Evolutionary conservation across 2,329 filamentous ascomycete genomes (phyloP).

Genomic region (Aspergillus tubingensis): DNA sequence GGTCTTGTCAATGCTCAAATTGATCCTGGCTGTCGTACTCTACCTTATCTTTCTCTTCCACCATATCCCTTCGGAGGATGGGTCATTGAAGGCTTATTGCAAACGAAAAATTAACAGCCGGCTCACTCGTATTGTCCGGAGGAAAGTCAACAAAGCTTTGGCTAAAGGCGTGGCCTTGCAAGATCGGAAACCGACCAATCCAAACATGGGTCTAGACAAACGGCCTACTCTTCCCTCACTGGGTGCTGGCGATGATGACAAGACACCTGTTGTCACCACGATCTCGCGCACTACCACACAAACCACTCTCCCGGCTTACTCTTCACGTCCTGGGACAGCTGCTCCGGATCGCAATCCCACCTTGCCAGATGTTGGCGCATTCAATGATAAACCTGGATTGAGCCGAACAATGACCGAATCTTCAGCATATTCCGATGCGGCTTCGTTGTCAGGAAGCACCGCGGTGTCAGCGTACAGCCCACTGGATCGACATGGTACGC

Average conservation of each 20-base stretch:
- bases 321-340: conserved; percentile 60
- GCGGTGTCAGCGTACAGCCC: conserved; percentile 38
- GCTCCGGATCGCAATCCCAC: conserved; percentile 37
- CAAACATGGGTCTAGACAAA: conserved; percentile 31
- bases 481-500: conserved; percentile 32
- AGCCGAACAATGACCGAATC: conserved; percentile 49
- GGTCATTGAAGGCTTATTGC: conserved; percentile 81
- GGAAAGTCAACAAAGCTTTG: conserved; percentile 85
- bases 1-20: conserved; percentile 73
- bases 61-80: conserved; percentile 81
- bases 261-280: conserved; percentile 29
- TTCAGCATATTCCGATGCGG: conserved; percentile 54
- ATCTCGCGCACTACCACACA: conserved; percentile 51
- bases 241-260: conserved; percentile 50
- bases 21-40: conserved; percentile 73
- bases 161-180: conserved; percentile 67
- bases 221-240: conserved; percentile 65
- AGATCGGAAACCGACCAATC: conserved; percentile 55
- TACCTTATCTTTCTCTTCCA: conserved; percentile 91
- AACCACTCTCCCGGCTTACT: conserved; percentile 66
- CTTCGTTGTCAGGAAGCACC: conserved; percentile 47
- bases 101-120: conserved; percentile 86
- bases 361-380: conserved; percentile 41
- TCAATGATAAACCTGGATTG: conserved; percentile 45
- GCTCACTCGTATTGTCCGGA: conserved; percentile 78